A percentile compares a stretch with the other conserved stretches of the same genome.
Conservation (phyloP, 2,329 filamentous ascomycete species). For the Aureobasidium uvarum region DNA sequence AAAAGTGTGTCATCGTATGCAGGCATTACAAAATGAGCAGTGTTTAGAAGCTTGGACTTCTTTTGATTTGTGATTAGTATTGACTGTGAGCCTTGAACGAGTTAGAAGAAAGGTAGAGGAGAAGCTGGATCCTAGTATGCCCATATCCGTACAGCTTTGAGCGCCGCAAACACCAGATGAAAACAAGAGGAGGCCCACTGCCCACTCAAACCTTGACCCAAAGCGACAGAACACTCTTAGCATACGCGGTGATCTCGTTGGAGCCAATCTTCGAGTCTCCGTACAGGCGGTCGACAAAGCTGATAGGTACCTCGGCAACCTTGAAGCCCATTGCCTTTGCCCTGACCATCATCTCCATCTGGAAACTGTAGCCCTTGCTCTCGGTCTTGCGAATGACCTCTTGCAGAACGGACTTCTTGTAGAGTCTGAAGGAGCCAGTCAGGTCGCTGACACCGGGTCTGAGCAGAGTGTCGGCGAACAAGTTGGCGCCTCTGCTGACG, state of each 20-base stretch:
- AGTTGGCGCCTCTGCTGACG: slow-evolving; percentile 81
- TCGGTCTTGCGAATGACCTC: slow-evolving; percentile 88
- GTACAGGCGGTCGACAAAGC: slow-evolving; percentile 92
- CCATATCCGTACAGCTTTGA: background rate
- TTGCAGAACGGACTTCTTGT: slow-evolving; percentile 85
- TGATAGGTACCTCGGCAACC: slow-evolving; percentile 93
- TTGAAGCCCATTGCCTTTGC: slow-evolving; percentile 94
- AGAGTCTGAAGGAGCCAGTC: slow-evolving; percentile 90
- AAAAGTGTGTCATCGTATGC: background rate
- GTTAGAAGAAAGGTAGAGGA: background rate
- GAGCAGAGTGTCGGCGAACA: slow-evolving; percentile 93
- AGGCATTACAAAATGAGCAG: background rate
- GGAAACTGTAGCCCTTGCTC: slow-evolving; percentile 97
- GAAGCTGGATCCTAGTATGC: slow-evolving; percentile 19
- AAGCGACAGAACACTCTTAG: slow-evolving; percentile 60
- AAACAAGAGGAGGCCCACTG: background rate
- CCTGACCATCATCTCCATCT: slow-evolving; percentile 99
- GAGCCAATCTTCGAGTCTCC: slow-evolving; percentile 93
- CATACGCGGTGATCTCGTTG: slow-evolving; percentile 94
- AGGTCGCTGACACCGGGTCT: slow-evolving; percentile 92
- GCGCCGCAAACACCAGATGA: slow-evolving; percentile 11
- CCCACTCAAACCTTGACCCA: slow-evolving; percentile 50
- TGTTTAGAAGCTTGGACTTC: background rate
- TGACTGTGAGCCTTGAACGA: background rate
- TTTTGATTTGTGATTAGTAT: slow-evolving; percentile 2